phyloP scores from a whole-genome alignment of 805 yeast genomes.

The Saccharomycodes ludwigii region DNA sequence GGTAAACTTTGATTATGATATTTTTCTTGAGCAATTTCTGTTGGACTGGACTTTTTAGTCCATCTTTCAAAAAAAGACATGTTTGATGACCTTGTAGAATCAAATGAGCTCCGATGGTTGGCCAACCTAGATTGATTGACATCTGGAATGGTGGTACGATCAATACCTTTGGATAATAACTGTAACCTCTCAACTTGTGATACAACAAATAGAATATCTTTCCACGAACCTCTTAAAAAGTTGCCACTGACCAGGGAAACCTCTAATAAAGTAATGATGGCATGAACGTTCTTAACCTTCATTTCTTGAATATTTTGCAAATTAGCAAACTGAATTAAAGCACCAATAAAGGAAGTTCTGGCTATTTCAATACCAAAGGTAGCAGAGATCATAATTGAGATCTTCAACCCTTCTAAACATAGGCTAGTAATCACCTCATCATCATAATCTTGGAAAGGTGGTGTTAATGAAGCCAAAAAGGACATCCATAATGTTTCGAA shows the following conservation, averaged over 20 bases:
- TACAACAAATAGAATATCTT: conserved; percentile 62
- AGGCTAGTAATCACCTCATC: conserved; percentile 54
- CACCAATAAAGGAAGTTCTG: conserved; percentile 78
- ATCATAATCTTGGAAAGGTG: conserved; percentile 82
- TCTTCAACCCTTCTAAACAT: conserved; percentile 76
- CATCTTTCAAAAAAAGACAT: conserved; percentile 46
- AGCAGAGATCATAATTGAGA: conserved; percentile 74
- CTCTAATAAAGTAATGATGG: conserved; percentile 61
- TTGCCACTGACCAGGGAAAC: conserved; percentile 76
- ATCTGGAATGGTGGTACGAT: conserved; percentile 77
- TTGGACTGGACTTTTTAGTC: conserved; percentile 40
- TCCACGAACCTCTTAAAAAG: conserved; percentile 66
- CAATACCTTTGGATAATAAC: conserved; percentile 76
- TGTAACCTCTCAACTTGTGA: conserved; percentile 90
- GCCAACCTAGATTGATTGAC: conserved; percentile 64
- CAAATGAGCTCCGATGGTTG: conserved; percentile 37
- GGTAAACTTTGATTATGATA: conserved; percentile 60
- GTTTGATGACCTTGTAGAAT: conserved; percentile 33
- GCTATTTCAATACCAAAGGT: conserved; percentile 77
- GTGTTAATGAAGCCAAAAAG: conserved; percentile 83
- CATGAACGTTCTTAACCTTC: conserved; percentile 67
- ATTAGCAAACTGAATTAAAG: conserved; percentile 77
- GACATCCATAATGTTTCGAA: conserved; percentile 98
- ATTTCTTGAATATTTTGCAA: conserved; percentile 69
- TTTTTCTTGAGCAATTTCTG: conserved; percentile 58